Evolutionary conservation across 2,329 filamentous ascomycete genomes (phyloP).

Genomic region (Acrocalymma vagum): DNA sequence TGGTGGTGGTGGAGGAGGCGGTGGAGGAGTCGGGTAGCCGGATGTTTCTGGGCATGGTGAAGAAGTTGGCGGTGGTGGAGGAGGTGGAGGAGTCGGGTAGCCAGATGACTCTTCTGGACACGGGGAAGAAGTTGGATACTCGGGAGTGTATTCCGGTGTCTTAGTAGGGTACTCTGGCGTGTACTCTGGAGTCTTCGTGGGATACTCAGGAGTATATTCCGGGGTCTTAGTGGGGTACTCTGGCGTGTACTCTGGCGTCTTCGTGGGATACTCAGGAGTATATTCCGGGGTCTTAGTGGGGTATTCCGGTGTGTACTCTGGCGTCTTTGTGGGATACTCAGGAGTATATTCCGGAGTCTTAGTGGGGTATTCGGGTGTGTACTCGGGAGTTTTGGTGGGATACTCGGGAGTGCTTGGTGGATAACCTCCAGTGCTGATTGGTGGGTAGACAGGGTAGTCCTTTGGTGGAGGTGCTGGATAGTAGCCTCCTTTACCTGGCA

Average conservation of each 20-base stretch:
- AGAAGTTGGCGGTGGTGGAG: neutral
- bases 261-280: too few species aligned
- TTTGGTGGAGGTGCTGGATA: conserved; percentile 1
- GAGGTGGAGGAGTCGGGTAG: conserved; percentile 3
- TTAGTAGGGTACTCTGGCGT: conserved; percentile 3
- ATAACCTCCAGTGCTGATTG: conserved; percentile 8
- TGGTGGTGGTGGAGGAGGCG: conserved; percentile 8
- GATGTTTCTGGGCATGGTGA: conserved; percentile 5
- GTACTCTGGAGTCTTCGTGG: conserved; percentile 1
- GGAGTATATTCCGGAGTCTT: conserved; percentile 3
- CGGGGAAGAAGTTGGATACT: conserved; percentile 7
- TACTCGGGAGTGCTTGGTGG: neutral
- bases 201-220: too few species aligned
- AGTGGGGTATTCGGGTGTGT: conserved; percentile 5
- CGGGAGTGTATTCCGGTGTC: conserved; percentile 2
- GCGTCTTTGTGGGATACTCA: conserved; percentile 2
- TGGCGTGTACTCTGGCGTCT: conserved; percentile 5
- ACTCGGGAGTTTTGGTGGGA: too few species aligned
- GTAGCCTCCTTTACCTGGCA: conserved; percentile 14
- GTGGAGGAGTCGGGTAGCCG: conserved; percentile 7
- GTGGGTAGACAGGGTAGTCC: conserved; percentile 4
- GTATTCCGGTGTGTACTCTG: conserved; percentile 5
- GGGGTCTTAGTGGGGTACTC: conserved; percentile 7
- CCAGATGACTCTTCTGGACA: conserved; percentile 1
- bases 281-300: conserved; percentile 4